Evolutionary conservation across 148 eudicot species (phyloP), one percentile per base, ranked within the genome.

Genomic region (Diospyros lotus): DNA sequence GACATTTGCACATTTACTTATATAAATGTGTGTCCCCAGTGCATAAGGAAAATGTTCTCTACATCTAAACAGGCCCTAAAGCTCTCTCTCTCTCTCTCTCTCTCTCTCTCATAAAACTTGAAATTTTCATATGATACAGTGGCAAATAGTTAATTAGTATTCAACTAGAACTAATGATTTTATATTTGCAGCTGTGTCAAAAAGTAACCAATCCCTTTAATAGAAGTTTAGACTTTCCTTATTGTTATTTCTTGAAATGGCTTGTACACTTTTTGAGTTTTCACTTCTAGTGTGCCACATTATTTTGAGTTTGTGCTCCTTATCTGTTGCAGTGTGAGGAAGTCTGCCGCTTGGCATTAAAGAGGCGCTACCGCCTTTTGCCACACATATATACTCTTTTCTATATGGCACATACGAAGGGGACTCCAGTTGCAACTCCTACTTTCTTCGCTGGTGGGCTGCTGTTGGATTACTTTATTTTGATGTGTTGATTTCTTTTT

Each of bases 321-420:
- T 65, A 17, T 73, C 5, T 79, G 68, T 72, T 70, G 11, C 84
- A 95, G 99, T 95, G 99, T 70, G 99, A 95, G 80, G 94, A 92
- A 84, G 99, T 95, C 58, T 95, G 97, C 77, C 98, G 98, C 64
- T 83, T 88, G 79, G 99, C 98, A 66, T 75, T 95, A 75, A 86
- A 77, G 88, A 89, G 99, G 84, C 94, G 99, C 14, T 95, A 95
- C 80, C 96, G 88, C 68, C 91, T 95, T 80, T 55, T 95, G 67
- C 96, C 97, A 9, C 99, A 95, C 81, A 85, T 95, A 77, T 95
- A 95, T 84, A 92, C 97, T 51, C 84, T 95, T 64, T 92, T 95
- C 83, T 95, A 95, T 84, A 66, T 90, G 82, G 96, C 99, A 45
- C 99, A 95, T 84, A 87, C 89, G n/a, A 87, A 53, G 87, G 99